phyloP scores from a whole-genome alignment of 2,329 filamentous ascomycete genomes.

The Talaromyces islandicus region DNA sequence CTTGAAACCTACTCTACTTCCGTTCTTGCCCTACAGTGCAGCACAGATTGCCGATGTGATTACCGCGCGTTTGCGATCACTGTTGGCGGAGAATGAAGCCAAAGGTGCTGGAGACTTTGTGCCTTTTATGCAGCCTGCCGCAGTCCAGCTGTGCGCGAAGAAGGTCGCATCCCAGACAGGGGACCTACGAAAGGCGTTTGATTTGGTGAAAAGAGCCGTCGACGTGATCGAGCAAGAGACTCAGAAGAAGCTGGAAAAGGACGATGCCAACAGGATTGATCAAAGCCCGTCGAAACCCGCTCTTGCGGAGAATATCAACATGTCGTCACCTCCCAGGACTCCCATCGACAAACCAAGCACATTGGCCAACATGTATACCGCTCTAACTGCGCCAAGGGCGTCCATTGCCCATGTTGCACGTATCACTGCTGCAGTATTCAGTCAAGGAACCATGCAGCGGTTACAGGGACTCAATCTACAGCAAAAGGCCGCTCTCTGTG shows the following conservation, averaged over 20 bases:
- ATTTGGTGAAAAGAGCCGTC: slow-evolving; percentile 83
- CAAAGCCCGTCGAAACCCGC: slow-evolving; percentile 66
- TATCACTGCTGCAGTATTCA: slow-evolving; percentile 82
- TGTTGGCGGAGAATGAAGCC: slow-evolving; percentile 48
- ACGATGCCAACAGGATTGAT: slow-evolving; percentile 39
- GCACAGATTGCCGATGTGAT: slow-evolving; percentile 83
- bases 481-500: slow-evolving; percentile 90
- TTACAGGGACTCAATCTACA: slow-evolving; percentile 87
- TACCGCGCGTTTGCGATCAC: slow-evolving; percentile 69
- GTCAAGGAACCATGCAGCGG: slow-evolving; percentile 78
- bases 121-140: slow-evolving; percentile 88
- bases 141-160: slow-evolving; percentile 87
- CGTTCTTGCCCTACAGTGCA: slow-evolving; percentile 88
- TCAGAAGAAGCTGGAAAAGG: slow-evolving; percentile 63
- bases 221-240: slow-evolving; percentile 86
- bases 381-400: slow-evolving; percentile 77
- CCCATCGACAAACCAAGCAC: slow-evolving; percentile 33
- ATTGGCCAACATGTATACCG: slow-evolving; percentile 51
- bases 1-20: slow-evolving; percentile 79
- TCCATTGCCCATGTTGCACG: slow-evolving; percentile 88
- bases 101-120: slow-evolving; percentile 53
- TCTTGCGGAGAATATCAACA: slow-evolving; percentile 74
- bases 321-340: slow-evolving; percentile 48
- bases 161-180: slow-evolving; percentile 94
- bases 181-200: slow-evolving; percentile 90